Base-by-base conservation (phyloP, 2,329 filamentous ascomycete species). In the Sphaceloma murrayae region DNA sequence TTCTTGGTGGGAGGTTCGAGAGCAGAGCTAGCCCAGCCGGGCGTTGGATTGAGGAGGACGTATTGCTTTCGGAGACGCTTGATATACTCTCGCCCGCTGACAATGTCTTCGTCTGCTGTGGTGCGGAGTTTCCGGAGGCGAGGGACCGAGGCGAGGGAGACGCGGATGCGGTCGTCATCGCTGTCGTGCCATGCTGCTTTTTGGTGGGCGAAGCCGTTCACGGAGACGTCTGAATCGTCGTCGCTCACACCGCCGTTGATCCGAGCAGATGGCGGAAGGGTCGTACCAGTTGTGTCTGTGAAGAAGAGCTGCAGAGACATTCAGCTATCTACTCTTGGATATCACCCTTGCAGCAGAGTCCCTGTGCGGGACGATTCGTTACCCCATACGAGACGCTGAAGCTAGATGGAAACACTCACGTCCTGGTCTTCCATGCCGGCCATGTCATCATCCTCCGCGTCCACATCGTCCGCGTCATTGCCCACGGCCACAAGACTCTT, bases 111-210 rank as follows among this genome's bases (percentile, higher is more conserved):
- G 1, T 75, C 76, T 57, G 89, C 86, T 2, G 78, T 80, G 40
- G 79, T 70, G 49, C 91, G 76, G 50, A 98, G 69, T 63, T 96
- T 96, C 52, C 88, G 77, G 58, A 95, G 62, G 51, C 84, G 75
- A 36, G 78, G 75, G 33, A 81, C 78, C 18, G 77, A 75, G 3
- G 85, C 82, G 29, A 98, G 72, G 10, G 89, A 96, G 38, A 98
- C 74, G 5, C 78, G 76, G 50, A 95, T 68, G 44, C 85, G 76
- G 58, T 96, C 91, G 58, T 98, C 91, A 56, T 98, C 91, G 62
- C 88, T 96, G 60, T 98, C 91, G 53, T 88, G 79, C 91, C 91
- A 98, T 1, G 78, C 84, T 87, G 79, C 91, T 91, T 98, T 1
- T 78, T 84, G 2, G 80, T 72, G 14, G 69, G 67, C 52, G 47